Evolutionary conservation across 768 basidiomycete species (phyloP).

Genomic region (Collybia sordida): DNA sequence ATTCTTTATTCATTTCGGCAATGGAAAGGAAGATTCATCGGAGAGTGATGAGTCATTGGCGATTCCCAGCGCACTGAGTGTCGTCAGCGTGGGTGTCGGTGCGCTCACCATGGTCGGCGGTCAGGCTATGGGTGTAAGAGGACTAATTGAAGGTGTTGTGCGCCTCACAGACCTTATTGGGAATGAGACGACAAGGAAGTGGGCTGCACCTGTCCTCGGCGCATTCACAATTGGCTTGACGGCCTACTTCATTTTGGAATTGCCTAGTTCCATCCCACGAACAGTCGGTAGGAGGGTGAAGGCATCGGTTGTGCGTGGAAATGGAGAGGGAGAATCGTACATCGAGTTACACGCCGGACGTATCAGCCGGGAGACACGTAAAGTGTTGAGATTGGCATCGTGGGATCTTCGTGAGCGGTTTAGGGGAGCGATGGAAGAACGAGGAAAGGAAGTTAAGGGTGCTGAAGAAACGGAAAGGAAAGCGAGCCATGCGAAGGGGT

Average conservation of each 20-base stretch:
- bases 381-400: slow-evolving; percentile 86
- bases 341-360: slow-evolving; percentile 68
- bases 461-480: slow-evolving; percentile 76
- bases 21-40: slow-evolving; percentile 34
- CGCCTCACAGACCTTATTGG: slow-evolving; percentile 77
- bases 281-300: slow-evolving; percentile 87
- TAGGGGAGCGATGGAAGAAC: slow-evolving; percentile 76
- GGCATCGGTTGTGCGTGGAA: slow-evolving; percentile 53
- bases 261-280: slow-evolving; percentile 85
- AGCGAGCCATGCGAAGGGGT: slow-evolving; percentile 68
- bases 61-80: slow-evolving; percentile 62
- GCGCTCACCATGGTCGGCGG: slow-evolving; percentile 90
- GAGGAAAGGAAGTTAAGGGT: slow-evolving; percentile 69
- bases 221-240: slow-evolving; percentile 70
- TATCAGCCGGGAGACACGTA: slow-evolving; percentile 83
- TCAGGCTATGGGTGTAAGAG: slow-evolving; percentile 72
- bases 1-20: slow-evolving; percentile 69
- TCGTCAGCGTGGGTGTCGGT: slow-evolving; percentile 78
- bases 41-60: slow-evolving; percentile 30
- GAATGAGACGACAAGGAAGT: slow-evolving; percentile 78
- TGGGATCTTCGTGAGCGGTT: slow-evolving; percentile 91
- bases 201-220: slow-evolving; percentile 86
- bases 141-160: slow-evolving; percentile 75
- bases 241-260: slow-evolving; percentile 81
- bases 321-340: slow-evolving; percentile 55